Base-by-base conservation (phyloP, 495 filamentous ascomycete species). In the Parachaetomium inaequale region DNA sequence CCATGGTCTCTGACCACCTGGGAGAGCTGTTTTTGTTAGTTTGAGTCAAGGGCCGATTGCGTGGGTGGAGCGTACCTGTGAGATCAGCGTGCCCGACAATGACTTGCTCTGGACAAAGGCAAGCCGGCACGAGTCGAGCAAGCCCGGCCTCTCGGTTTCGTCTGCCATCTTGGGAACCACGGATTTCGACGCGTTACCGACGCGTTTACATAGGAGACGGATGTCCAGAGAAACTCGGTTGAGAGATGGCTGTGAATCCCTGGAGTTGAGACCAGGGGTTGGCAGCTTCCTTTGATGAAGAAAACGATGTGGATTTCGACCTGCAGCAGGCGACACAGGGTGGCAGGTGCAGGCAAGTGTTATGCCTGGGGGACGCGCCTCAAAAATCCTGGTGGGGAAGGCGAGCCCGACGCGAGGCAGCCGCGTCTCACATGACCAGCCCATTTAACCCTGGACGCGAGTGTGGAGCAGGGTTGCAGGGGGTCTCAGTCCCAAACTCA, bases 1-100 rank as follows among this genome's bases (percentile, higher is more conserved):
- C 84, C 86, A 76, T 86, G 75, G 72, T 80, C 53, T 72, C 73
- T 64, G n/a, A 88, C 78, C 17, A 77, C 63, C 15, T 67, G 58
- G 7, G 73, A 69, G 21, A 79, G 73, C 74, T 87, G 75, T 36
- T 72, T 72, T 65, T 25, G 50, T 65, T 34, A 79, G 73, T n/a
- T 26, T 28, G 38, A 17, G 12, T 7, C n/a, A 62, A 74, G 79
- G 68, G 4, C n/a, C 23, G 17, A 28, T 49, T 49, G 38, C 10
- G 19, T 23, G 10, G 10, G 15, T 25, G 8, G 43, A 19, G 43
- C 75, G 36, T 76, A 85, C 83, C 67, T 79, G 73, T n/a, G 64
- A 51, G 26, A 81, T 78, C 45, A 74, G 62, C 17, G 59, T 61
- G n/a, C 70, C 62, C 5, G 70, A 61, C 29, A 88, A 66, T 1